Percentiles rank a stretch among this genome's conserved stretches.
These are phyloP conservation scores for Penicillium coprophilum DNA, from an alignment of 495 filamentous ascomycete species.

Conservation along the genomic window DNA sequence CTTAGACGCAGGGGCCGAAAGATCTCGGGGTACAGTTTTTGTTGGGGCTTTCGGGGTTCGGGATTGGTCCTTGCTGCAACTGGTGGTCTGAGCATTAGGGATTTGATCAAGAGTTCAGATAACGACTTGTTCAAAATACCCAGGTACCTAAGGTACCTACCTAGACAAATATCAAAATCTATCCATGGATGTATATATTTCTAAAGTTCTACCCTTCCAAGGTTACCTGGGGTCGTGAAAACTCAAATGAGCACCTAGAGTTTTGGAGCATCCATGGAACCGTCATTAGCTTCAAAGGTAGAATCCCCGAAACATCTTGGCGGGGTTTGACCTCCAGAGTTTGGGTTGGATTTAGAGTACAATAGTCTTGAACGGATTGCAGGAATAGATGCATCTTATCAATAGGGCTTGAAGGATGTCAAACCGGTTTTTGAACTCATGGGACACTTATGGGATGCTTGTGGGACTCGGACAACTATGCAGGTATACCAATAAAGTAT, in stretches of 20 bases:
- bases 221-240: background rate
- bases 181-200: no score
- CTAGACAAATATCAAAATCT: no score
- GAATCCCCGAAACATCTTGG: background rate
- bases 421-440: constrained; percentile 14
- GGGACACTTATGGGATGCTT: no score
- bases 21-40: constrained; percentile 13
- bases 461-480: background rate
- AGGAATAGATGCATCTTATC: constrained; percentile 4
- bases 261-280: background rate
- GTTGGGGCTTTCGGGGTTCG: background rate
- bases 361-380: background rate
- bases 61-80: constrained; percentile 22
- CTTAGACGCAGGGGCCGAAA: constrained; percentile 27
- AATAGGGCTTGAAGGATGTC: constrained; percentile 8
- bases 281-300: background rate
- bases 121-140: no score
- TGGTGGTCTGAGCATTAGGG: constrained; percentile 19
- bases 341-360: background rate
- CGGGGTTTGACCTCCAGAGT: background rate
- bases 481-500: constrained; percentile 9
- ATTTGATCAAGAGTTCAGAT: constrained; percentile 2
- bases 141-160: no score
- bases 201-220: background rate
- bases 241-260: background rate